These are phyloP conservation scores for Vachellia collinsii DNA, from an alignment of 306 rosid genomes.

Conservation along the genomic window DNA sequence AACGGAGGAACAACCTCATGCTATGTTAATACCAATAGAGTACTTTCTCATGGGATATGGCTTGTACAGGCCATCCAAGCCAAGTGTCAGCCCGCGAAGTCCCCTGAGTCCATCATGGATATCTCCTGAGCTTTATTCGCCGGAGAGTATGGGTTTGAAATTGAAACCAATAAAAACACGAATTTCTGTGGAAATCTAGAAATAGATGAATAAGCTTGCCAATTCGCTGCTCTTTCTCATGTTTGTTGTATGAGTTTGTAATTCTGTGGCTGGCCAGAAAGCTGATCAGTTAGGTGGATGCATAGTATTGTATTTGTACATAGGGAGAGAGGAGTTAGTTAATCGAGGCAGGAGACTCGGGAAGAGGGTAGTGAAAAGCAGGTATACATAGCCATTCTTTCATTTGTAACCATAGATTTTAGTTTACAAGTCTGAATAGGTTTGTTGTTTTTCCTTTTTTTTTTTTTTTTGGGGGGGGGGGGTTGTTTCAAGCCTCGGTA, in stretches of 20 bases:
- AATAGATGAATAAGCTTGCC: conserved; percentile 32
- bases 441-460: not conserved
- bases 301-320: conserved; percentile 71
- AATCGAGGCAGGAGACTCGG: conserved; percentile 37
- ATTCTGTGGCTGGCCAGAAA: conserved; percentile 42
- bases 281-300: conserved; percentile 29
- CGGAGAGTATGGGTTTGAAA: conserved; percentile 99
- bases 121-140: conserved; percentile 90
- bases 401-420: conserved; percentile 57
- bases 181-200: conserved; percentile 49
- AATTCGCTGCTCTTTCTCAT: conserved; percentile 36
- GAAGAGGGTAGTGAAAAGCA: conserved; percentile 48
- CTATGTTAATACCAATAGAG: conserved; percentile 94
- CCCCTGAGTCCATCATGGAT: conserved; percentile 94
- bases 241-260: conserved; percentile 33
- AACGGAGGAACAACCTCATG: conserved; percentile 98
- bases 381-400: conserved; percentile 66
- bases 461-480: not conserved
- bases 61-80: conserved; percentile 69
- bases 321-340: conserved; percentile 44
- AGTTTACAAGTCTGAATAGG: conserved; percentile 37
- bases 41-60: conserved; percentile 95
- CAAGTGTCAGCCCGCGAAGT: conserved; percentile 89
- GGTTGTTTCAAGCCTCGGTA: conserved; percentile 42
- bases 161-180: conserved; percentile 92